Base-by-base conservation (phyloP, 257 asterid species). In the Catharanthus roseus region DNA sequence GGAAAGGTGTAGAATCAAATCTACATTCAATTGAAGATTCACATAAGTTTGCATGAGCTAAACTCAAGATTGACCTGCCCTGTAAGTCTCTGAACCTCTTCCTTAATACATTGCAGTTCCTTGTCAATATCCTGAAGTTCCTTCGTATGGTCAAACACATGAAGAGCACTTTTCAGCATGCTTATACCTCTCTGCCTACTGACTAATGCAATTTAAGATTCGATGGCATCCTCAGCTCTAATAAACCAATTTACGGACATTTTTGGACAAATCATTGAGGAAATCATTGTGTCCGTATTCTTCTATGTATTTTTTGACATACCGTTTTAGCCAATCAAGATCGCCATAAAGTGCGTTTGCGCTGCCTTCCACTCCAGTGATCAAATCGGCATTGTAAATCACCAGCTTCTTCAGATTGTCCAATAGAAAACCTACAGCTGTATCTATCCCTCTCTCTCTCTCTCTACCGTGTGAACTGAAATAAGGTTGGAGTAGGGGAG, bases 221-320 rank as follows among this genome's bases (percentile, higher is more conserved):
- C 83, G 31, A 75, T 75, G 10, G 80, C 83, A 72, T 79, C 83
- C 66, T 79, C 83, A 47, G 80, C 80, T 1, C 47, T 51, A n/a
- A 28, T 79, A 42, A 13, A 79, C 80, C 15, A 72, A 72, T 0
- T 50, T 42, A 33, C 80, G 68, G 26, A 79, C 72, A 39, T 69
- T 63, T 47, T 69, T 75, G 3, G 62, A 50, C 15, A 75, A 15
- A 34, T 50, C 49, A 24, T 69, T 33, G 5, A 70, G 54, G 9
- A 68, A 68, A 0, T 69, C 71, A 23, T 66, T 45, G 58, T 53
- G 29, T 10, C 71, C 26, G 56, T 26, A 45, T 34, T 66, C 26
- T n/a, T 39, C 71, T 2, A 56, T 38, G 31, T 38, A 39, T 10
- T 66, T 16, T 28, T 26, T 66, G 10, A 44, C 26, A 26, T 34